Evolutionary conservation across 2,329 filamentous ascomycete species (phyloP).

Genomic region (Aspergillus pseudoterreus): DNA sequence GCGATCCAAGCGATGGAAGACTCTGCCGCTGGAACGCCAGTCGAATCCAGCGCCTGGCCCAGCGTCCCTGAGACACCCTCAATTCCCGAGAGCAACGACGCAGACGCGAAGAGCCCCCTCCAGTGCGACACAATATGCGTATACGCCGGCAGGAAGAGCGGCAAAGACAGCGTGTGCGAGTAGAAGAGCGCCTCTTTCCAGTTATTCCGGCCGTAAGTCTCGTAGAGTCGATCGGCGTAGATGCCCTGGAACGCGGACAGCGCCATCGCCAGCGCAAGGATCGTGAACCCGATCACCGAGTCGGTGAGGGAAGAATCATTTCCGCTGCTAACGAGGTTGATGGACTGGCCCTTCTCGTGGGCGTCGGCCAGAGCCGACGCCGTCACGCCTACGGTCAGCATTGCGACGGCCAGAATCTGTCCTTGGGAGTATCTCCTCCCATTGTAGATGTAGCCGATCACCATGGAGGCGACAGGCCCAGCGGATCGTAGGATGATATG

Average conservation of each 20-base stretch:
- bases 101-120: constrained; percentile 30
- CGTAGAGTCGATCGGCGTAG: constrained; percentile 89
- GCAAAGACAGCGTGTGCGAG: constrained; percentile 57
- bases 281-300: constrained; percentile 63
- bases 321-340: constrained; percentile 37
- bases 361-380: constrained; percentile 88
- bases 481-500: constrained; percentile 96
- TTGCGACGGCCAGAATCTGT: constrained; percentile 75
- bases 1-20: constrained; percentile 1
- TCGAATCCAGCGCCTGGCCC: not conserved
- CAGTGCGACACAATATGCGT: constrained; percentile 35
- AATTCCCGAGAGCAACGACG: constrained; percentile 28
- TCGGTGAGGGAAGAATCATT: constrained; percentile 26
- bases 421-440: constrained; percentile 72
- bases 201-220: constrained; percentile 71
- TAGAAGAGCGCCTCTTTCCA: constrained; percentile 98
- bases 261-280: constrained; percentile 83
- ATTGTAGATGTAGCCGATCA: constrained; percentile 81
- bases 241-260: constrained; percentile 92
- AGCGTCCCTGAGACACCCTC: not conserved
- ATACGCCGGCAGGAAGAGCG: constrained; percentile 40
- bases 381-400: constrained; percentile 83
- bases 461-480: constrained; percentile 92
- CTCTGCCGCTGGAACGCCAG: not conserved
- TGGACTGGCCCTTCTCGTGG: constrained; percentile 62